phyloP scores from a whole-genome alignment of 2,329 filamentous ascomycete species.

The Lasiodiplodia citricola region DNA sequence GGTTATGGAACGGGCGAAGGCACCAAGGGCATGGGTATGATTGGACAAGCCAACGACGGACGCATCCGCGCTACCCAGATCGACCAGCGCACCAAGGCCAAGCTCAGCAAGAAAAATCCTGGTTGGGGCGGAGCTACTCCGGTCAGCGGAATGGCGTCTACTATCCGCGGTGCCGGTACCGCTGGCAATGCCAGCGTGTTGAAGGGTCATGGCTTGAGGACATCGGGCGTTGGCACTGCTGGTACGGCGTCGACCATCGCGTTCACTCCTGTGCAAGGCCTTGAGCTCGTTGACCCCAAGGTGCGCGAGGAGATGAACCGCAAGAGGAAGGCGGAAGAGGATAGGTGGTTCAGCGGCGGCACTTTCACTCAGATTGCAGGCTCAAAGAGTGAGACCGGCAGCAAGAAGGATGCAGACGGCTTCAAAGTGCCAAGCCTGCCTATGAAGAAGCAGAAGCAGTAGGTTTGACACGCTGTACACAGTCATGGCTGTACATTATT shows the following conservation, averaged over 20 bases:
- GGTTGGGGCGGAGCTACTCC: conserved; percentile 77
- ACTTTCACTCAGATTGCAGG: conserved; percentile 86
- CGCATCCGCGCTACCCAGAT: conserved; percentile 86
- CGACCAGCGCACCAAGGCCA: conserved; percentile 90
- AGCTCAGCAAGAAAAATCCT: conserved; percentile 92
- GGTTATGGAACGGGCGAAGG: conserved; percentile 87
- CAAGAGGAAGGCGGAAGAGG: conserved; percentile 92
- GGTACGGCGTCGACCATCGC: conserved; percentile 87
- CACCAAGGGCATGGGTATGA: conserved; percentile 92
- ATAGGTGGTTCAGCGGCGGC: conserved; percentile 96
- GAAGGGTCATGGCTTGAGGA: conserved; percentile 77
- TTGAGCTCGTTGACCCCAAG: conserved; percentile 95
- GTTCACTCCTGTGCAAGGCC: conserved; percentile 91
- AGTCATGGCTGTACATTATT: background rate
- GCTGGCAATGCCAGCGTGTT: conserved; percentile 70
- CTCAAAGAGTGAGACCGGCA: conserved; percentile 31
- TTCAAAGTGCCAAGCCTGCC: conserved; percentile 86
- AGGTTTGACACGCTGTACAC: background rate
- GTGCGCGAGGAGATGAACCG: conserved; percentile 83
- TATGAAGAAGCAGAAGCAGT: conserved; percentile 66
- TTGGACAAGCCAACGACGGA: conserved; percentile 87
- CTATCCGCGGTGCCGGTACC: conserved; percentile 76
- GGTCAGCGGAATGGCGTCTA: conserved; percentile 62
- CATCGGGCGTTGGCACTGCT: conserved; percentile 78
- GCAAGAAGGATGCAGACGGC: conserved; percentile 60